These are phyloP conservation scores for Margaritispora aquatica DNA, from an alignment of 495 filamentous ascomycete species.

Conservation along the genomic window DNA sequence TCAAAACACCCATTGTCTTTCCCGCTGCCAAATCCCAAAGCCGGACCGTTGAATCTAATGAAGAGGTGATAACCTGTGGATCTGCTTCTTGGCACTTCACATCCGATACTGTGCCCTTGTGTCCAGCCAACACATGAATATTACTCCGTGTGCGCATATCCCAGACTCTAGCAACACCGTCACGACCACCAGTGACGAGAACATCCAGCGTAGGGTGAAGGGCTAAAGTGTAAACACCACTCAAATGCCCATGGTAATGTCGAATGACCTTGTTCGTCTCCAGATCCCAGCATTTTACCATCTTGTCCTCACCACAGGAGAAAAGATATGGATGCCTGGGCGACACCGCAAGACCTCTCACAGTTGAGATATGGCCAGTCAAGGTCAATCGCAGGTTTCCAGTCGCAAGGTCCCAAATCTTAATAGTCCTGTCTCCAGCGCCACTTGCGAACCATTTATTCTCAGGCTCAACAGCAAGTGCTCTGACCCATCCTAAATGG, in stretches of 20 bases:
- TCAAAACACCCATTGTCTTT: slow-evolving; percentile 92
- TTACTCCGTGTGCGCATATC: slow-evolving; percentile 97
- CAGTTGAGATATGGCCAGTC: slow-evolving; percentile 95
- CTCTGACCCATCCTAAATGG: slow-evolving; percentile 92
- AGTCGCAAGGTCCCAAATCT: slow-evolving; percentile 95
- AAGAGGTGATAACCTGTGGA: slow-evolving; percentile 88
- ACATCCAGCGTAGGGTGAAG: slow-evolving; percentile 93
- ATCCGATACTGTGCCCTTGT: slow-evolving; percentile 82
- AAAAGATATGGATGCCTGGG: slow-evolving; percentile 96
- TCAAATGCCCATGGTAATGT: slow-evolving; percentile 96
- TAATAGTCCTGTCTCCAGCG: slow-evolving; percentile 93
- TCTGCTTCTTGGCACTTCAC: slow-evolving; percentile 94
- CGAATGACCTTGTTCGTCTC: slow-evolving; percentile 98
- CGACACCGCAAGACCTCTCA: slow-evolving; percentile 88
- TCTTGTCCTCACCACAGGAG: slow-evolving; percentile 98
- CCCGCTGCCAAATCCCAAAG: slow-evolving; percentile 96
- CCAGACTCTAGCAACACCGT: slow-evolving; percentile 93
- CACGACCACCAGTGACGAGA: slow-evolving; percentile 88
- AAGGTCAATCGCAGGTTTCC: slow-evolving; percentile 78
- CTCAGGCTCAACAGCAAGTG: slow-evolving; percentile 85
- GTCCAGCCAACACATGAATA: slow-evolving; percentile 86
- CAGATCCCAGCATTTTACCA: slow-evolving; percentile 99
- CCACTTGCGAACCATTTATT: slow-evolving; percentile 99
- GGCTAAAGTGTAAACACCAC: slow-evolving; percentile 87
- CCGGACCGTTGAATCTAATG: slow-evolving; percentile 85